A percentile compares a stretch with the other conserved stretches of the same genome.
phyloP scores from a whole-genome alignment of 1,139 yeast genomes.

The Candida neerlandica region DNA sequence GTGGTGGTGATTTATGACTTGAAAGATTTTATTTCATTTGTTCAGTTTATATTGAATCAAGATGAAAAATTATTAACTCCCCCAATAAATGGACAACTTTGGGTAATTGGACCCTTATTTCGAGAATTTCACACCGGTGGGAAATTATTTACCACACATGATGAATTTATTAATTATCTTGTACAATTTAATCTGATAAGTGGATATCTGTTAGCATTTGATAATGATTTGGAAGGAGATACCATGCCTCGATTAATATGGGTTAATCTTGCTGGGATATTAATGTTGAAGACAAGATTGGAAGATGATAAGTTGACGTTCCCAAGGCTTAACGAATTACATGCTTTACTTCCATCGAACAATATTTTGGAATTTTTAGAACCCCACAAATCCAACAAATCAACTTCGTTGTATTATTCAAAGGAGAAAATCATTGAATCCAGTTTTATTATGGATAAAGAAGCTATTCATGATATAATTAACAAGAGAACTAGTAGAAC shows the following conservation, averaged over 20 bases:
- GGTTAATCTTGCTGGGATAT: slow-evolving; percentile 22
- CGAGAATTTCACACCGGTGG: slow-evolving; percentile 7
- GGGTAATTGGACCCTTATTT: slow-evolving; percentile 20
- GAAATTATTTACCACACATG: slow-evolving; percentile 3
- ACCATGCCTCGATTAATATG: slow-evolving; percentile 18
- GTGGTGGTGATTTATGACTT: slow-evolving; percentile 9
- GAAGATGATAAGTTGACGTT: slow-evolving; percentile 7
- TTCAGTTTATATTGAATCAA: slow-evolving; percentile 19
- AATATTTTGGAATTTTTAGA: slow-evolving; percentile 20
- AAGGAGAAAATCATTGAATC: slow-evolving; percentile 13
- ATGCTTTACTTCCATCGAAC: slow-evolving; percentile 4
- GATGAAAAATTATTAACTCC: slow-evolving; percentile 15
- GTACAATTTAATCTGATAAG: slow-evolving; percentile 27
- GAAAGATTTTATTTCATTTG: slow-evolving; percentile 19
- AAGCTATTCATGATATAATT: slow-evolving; percentile 19
- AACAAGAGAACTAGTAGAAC: slow-evolving; percentile 32
- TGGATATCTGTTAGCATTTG: slow-evolving; percentile 23
- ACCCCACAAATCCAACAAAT: slow-evolving; percentile 17
- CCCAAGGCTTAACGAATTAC: neutral
- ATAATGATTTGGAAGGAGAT: slow-evolving; percentile 4
- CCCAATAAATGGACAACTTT: slow-evolving; percentile 25
- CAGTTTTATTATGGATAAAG: slow-evolving; percentile 14
- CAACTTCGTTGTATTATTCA: neutral
- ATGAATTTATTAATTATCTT: slow-evolving; percentile 20
- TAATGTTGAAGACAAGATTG: slow-evolving; percentile 21